Base-by-base conservation (phyloP, 2,329 filamentous ascomycete species). In the Blastomyces parvus region DNA sequence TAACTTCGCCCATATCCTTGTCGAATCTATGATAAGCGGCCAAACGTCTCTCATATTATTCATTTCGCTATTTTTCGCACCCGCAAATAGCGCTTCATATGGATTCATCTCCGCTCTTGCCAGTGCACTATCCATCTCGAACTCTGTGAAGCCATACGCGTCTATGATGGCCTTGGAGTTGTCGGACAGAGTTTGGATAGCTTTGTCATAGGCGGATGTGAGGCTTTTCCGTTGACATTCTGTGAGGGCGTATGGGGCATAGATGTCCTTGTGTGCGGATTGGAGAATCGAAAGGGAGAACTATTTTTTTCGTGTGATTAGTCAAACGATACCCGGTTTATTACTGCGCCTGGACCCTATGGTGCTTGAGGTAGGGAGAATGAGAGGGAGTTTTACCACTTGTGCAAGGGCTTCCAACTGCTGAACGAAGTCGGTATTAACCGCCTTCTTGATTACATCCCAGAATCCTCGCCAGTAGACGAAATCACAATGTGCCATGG, bases 401-500 rank as follows among this genome's bases (percentile, higher is more conserved):
- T 68, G 66, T 44, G 52, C 63, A n/a, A 66, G 30, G 9, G 63
- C 55, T n/a, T 63, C 62, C 25, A 68, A 40, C 44, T 64, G 46
- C 6, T 6, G 38, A 19, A 57, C 33, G 61, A 67, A 68, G 14
- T 60, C 53, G 22, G 40, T 40, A 13, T 48, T 44, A 19, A 40
- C 25, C 17, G 64, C 52, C 36, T 63, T 56, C 9, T 62, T 61
- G 46, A 69, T 58, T 7, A 67, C 65, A 5, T 67, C 62, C 67
- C 66, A 66, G 25, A 70, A 65, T 2, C 67, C 65, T 38, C 65
- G 60, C 68, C 68, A 70, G 55, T 70, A 70, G 38, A 65, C 46
- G 46, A 65, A 68, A 59, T 70, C 69, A 22, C 66, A 65, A 62
- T 70, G 69, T 13, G 69, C 69, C 69, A 70, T 70, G 25, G 69